Conservation (phyloP, 768 basidiomycete genomes). For the Pholiota microspora region DNA sequence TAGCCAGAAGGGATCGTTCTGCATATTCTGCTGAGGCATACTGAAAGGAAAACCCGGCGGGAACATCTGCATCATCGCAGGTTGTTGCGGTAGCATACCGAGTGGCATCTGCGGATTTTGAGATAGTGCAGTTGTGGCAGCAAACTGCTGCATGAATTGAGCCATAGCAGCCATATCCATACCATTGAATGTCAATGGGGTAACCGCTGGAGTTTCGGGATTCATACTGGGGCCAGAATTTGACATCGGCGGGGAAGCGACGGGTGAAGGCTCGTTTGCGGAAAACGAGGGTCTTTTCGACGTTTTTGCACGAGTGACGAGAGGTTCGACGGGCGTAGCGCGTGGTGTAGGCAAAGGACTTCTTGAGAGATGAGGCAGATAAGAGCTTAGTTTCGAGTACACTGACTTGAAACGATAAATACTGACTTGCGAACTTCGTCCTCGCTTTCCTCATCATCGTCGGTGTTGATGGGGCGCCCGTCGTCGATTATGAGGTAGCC, state of each 20-base stretch:
- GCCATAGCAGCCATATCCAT: conserved; percentile 5
- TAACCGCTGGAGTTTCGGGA: not conserved
- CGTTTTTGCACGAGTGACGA: not conserved
- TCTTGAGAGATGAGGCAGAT: conserved; percentile 34
- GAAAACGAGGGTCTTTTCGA: not conserved
- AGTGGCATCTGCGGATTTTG: not conserved
- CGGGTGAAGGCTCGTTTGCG: too few relatives aligned
- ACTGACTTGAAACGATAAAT: conserved; percentile 8
- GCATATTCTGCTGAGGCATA: conserved; percentile 1
- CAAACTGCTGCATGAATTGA: conserved; percentile 2
- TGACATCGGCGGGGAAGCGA: not conserved
- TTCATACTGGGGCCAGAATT: not conserved
- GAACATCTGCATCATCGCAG: conserved; percentile 12
- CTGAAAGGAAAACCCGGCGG: conserved; percentile 7
- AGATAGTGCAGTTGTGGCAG: not conserved
- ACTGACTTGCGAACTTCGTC: conserved; percentile 41
- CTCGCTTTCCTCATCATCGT: conserved; percentile 37
- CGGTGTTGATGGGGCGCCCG: conserved; percentile 36
- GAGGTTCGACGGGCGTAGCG: conserved; percentile 41
- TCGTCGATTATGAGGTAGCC: conserved; percentile 39
- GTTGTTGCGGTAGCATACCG: conserved; percentile 4
- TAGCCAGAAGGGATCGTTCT: conserved; percentile 9
- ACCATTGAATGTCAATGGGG: not conserved
- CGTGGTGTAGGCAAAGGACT: conserved; percentile 63
- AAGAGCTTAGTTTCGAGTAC: conserved; percentile 15